Evolutionary conservation across 768 basidiomycete species (phyloP), one percentile per base, ranked within the genome.

Genomic region (Postia placenta): DNA sequence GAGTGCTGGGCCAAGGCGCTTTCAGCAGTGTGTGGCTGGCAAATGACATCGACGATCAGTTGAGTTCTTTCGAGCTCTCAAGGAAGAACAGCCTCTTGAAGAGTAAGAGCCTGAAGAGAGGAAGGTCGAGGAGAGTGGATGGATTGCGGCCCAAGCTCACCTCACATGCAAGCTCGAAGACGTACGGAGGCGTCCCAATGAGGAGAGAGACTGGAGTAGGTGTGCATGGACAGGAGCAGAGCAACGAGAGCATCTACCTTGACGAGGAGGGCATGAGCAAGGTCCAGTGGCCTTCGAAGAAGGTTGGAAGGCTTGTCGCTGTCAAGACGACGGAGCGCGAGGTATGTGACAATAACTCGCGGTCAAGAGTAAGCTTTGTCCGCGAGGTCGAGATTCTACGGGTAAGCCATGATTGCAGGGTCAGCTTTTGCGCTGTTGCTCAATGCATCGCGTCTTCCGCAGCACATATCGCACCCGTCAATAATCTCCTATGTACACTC

Each of bases 311-410:
- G 56, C 42, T 74, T 1, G 77, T 77, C n/a, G 79, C 79, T 11
- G 66, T 80, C 60, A 81, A 81, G 66, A 64, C 78, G 62, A 72
- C 78, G 51, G 69, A 72, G 37, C 59, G 72, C 24, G 62, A 64
- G 39, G 47, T 70, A 30, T 75, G 70, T 48, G 67, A 69, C 22
- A 74, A 77, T 53, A 81, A 83, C 58, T 83, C 88, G 50, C 68
- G 88, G 49, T 89, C 87, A 49, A 62, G 86, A 35, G 85, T 89
- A 41, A 80, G 80, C 41, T 91, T 92, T 56, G 78, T 88, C 24
- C 71, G 90, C 23, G 90, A 92, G 67, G 89, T 90, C 14, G 86
- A 89, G 60, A 83, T 93, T 3, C 68, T 92, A n/a, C 75, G 83
- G 67, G 85, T 85, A 59, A 64, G 80, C 70, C 27, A 22, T 51